These are phyloP conservation scores for Saposhnikovia divaricata DNA, from an alignment of 129 eudicot species.

Conservation along the genomic window DNA sequence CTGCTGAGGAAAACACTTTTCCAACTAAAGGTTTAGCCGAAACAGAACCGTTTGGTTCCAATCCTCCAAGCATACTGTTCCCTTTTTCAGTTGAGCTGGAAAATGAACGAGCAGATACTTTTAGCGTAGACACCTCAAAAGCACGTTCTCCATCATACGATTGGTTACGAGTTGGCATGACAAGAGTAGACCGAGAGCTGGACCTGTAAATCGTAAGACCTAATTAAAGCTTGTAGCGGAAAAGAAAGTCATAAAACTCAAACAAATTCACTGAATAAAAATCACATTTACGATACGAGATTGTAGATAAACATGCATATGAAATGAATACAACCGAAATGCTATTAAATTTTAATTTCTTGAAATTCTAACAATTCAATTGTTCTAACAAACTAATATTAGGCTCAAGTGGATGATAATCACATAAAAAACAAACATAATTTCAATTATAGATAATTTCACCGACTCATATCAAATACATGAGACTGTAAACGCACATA, in stretches of 20 bases:
- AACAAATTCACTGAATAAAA: not conserved
- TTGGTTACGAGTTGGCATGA: slow-evolving; percentile 14
- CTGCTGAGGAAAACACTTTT: slow-evolving; percentile 40
- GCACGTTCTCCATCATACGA: slow-evolving; percentile 14
- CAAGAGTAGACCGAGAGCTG: slow-evolving; percentile 16
- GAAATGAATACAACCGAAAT: not conserved
- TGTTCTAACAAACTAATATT: not conserved
- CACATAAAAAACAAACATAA: not conserved
- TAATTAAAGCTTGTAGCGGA: not conserved
- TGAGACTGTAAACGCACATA: no score
- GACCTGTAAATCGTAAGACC: slow-evolving; percentile 23
- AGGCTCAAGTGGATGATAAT: not conserved
- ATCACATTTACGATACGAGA: not conserved
- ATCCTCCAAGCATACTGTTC: slow-evolving; percentile 18
- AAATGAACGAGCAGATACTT: slow-evolving; percentile 13
- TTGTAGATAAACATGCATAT: not conserved
- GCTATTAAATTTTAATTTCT: not conserved
- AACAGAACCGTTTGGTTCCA: slow-evolving; percentile 19
- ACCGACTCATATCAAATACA: not conserved
- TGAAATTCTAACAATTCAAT: not conserved
- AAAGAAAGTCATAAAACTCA: not conserved
- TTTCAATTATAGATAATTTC: not conserved
- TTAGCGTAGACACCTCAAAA: slow-evolving; percentile 9
- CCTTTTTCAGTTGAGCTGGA: slow-evolving; percentile 22
- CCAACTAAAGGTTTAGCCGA: slow-evolving; percentile 26